Base-by-base conservation (phyloP, 2,329 filamentous ascomycete genomes). In the Bipolaris oryzae region DNA sequence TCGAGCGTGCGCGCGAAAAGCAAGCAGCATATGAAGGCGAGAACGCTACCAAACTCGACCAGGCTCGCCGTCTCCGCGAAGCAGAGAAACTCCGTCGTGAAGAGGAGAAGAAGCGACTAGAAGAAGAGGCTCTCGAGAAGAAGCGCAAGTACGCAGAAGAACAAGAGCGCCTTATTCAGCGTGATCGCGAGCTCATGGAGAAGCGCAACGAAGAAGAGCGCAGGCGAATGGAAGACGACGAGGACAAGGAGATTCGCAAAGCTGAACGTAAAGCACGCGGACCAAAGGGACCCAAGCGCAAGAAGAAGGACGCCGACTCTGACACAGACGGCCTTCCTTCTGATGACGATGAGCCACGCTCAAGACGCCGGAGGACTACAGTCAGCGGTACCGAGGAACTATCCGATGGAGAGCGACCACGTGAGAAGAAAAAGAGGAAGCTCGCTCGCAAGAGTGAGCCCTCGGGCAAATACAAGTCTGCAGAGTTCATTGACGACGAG, bases 21-120 rank as follows among this genome's bases (percentile, higher is more conserved):
- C 95, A 99, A 75, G 89, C 86, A 61, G 91, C 96, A 61, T 98
- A 96, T 76, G 95, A 99, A 75, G 89, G 92, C 68, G 92, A 91
- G 80, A 97, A 98, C 74, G 91, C 92, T 34, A 87, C 90, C 68
- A 96, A 95, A 76, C 85, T 98, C 3, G 86, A 89, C 60, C 88
- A 92, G 50, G 93, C 95, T 7, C 85, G 90, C 34, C 87, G 90
- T 68, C 85, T 87, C 59, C 89, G 94, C 50, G 90, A 98, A 68
- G 89, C 88, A 3, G 93, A 96, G 74, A 81, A 93, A 18, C 85
- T 83, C 58, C 87, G 85, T 58, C 88, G 91, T 6, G 92, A 96
- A 73, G 92, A 92, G 62, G 87, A 88, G 71, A 87, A 88, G 41
- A 82, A 86, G 63, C 86, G 85, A 66, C 84, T 84, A 0, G 82